Evolutionary conservation across 2,329 filamentous ascomycete species (phyloP), one percentile per base, ranked within the genome.

Genomic region (Cordyceps cateniannulata): DNA sequence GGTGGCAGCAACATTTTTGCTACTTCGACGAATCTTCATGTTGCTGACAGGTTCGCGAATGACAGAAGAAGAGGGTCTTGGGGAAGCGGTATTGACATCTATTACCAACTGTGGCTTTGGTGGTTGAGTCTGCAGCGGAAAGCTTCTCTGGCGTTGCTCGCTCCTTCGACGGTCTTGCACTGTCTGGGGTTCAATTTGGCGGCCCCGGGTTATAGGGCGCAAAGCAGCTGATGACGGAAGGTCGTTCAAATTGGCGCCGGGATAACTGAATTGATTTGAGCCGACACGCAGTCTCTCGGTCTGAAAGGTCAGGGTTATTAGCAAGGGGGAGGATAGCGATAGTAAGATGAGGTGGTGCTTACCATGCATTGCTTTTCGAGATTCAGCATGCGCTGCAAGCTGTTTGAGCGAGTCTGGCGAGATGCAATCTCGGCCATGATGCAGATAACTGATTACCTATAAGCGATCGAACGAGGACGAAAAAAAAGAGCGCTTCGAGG

Each of bases 291-390:
- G 38, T 62, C 60, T 62, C 24, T 62, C 53, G 32, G 44, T 59
- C 54, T 62, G 55, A 18, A 22, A 29, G 18, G 44, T 9, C 6
- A 44, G 32, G 14, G 1, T 29, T 16, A 32, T 53, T 59, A 53
- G 60, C 42, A 49, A 32, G 50, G 20, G 50, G 42, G 22, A 16
- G 42, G 4, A 27, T 59, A 32, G 22, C 24, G 32, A 7, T 38
- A 14, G 42, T 20, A 44, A 24, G 22, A 40, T 27, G 25, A 22
- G 38, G 60, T 8, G 48, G n/a, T 18, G 68, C 76, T 75, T 75
- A 85, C 84, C 80, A 83, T 84, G 70, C 76, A 78, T 68, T 76
- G 77, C 68, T 80, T 82, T 68, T 86, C 84, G 56, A 85, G 71
- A 66, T 85, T 81, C 53, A 85, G 75, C 83, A 86, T 85, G 62